Base-by-base conservation (phyloP, 2,329 filamentous ascomycete genomes). In the Arachnomyces sp. region DNA sequence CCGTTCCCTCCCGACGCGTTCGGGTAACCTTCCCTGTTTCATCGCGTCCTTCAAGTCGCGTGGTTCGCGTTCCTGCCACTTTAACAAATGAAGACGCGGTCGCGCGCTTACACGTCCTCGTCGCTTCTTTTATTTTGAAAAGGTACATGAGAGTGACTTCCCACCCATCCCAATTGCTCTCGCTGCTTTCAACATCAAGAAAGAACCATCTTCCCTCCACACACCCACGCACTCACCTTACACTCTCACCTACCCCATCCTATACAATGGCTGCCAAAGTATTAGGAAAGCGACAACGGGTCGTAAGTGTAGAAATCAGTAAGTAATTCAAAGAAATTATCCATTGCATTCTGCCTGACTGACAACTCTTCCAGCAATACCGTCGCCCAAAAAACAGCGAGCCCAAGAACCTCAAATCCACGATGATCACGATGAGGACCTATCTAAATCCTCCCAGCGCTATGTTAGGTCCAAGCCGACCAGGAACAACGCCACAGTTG, bases 341-440 rank as follows among this genome's bases (percentile, higher is more conserved):
- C 39, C 38, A 6, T 15, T 34, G n/a, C 20, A 32, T 35, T 38
- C 35, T 40, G 28, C 30, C 44, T 48, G 16, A 54, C 43, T 47
- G 28, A 14, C 36, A 40, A 50, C 20, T 25, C 9, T 41, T 40
- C 42, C 49, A 53, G 49, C 48, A 25, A 25, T 60, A 34, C 61
- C 57, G 20, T 61, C 60, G 43, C 59, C 63, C 35, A 69, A 65
- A 54, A 73, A 71, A 60, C 67, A 66, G 48, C 65, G 67, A 48
- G 59, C 59, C 56, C 67, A 65, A 61, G 49, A 65, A 64, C 55
- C 63, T 41, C 58, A 53, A 43, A 62, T 61, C 37, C 60, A 59
- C 38, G 54, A 60, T 43, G 62, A 65, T 47, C 48, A 49, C 17
- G 43, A 42, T 32, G 45, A 44, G 18, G 48, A 53, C 14, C 45